These are phyloP conservation scores for Candida adriatica DNA, from an alignment of 805 yeast genomes.

Conservation along the genomic window DNA sequence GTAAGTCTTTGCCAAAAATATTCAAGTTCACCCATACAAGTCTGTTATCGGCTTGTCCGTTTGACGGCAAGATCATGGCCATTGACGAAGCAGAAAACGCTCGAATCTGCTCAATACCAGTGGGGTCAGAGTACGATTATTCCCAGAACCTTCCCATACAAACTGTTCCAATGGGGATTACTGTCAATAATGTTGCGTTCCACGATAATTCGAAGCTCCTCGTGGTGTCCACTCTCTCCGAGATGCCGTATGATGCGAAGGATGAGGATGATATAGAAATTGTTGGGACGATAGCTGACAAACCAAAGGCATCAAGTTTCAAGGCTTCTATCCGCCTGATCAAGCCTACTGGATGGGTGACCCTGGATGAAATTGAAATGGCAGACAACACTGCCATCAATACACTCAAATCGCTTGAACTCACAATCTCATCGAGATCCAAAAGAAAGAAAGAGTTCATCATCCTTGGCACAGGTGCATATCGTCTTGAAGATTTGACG, in stretches of 20 bases:
- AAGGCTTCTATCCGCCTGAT: conserved; percentile 58
- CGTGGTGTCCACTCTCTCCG: conserved; percentile 52
- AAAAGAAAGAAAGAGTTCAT: conserved; percentile 54
- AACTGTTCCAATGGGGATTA: conserved; percentile 46
- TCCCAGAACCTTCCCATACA: conserved; percentile 56
- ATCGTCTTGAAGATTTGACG: conserved; percentile 73
- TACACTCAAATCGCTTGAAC: conserved; percentile 27
- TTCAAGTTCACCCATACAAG: conserved; percentile 61
- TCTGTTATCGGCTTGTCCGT: conserved; percentile 58
- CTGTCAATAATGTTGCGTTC: conserved; percentile 59
- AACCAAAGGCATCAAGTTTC: conserved; percentile 49
- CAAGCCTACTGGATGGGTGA: conserved; percentile 66
- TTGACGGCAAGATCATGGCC: conserved; percentile 44
- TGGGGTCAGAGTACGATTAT: conserved; percentile 37
- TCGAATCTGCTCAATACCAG: conserved; percentile 38
- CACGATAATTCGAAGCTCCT: conserved; percentile 61
- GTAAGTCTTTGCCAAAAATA: conserved; percentile 56
- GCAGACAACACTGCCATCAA: conserved; percentile 56
- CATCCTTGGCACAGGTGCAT: conserved; percentile 71
- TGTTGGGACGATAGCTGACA: conserved; percentile 43
- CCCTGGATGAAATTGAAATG: conserved; percentile 62
- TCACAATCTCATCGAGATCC: conserved; percentile 32
- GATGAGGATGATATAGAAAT: conserved; percentile 70
- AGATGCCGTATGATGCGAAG: conserved; percentile 53
- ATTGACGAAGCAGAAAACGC: conserved; percentile 68